Evolutionary conservation across 169 alveolate genomes (phyloP).

Genomic region (Cryptosporidium andersoni): DNA sequence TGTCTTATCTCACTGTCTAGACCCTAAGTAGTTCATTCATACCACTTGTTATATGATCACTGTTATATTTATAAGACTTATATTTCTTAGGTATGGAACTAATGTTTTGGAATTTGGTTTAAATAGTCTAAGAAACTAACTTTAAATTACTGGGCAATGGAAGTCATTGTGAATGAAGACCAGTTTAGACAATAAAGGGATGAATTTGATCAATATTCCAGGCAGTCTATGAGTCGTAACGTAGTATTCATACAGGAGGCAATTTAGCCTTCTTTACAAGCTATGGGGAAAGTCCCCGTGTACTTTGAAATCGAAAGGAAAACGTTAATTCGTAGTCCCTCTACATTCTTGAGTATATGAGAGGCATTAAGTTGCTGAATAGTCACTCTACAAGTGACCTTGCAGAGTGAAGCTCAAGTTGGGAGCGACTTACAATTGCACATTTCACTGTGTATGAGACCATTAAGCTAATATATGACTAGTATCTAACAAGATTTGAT

Average conservation of each 20-base stretch:
- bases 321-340: conserved; percentile 56
- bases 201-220: not conserved
- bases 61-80: too few species aligned
- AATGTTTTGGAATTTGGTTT: too few species aligned
- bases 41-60: too few species aligned
- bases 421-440: conserved; percentile 54
- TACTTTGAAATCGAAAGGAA: conserved; percentile 47
- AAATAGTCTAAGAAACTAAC: too few species aligned
- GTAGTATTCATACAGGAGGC: conserved; percentile 50
- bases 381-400: not conserved
- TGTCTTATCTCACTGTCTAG: too few species aligned
- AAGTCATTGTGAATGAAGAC: too few species aligned
- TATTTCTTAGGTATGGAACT: too few species aligned
- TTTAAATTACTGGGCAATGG: too few species aligned
- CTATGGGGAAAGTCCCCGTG: conserved; percentile 73
- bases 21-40: too few species aligned
- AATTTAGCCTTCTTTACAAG: conserved; percentile 6
- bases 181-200: too few species aligned
- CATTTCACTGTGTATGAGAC: conserved; percentile 31
- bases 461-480: conserved; percentile 69
- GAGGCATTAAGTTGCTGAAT: not conserved
- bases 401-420: not conserved
- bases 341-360: conserved; percentile 5
- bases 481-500: conserved; percentile 39
- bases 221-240: conserved; percentile 70